phyloP scores from a whole-genome alignment of 345 rosid species.

The Lagerstroemia speciosa region DNA sequence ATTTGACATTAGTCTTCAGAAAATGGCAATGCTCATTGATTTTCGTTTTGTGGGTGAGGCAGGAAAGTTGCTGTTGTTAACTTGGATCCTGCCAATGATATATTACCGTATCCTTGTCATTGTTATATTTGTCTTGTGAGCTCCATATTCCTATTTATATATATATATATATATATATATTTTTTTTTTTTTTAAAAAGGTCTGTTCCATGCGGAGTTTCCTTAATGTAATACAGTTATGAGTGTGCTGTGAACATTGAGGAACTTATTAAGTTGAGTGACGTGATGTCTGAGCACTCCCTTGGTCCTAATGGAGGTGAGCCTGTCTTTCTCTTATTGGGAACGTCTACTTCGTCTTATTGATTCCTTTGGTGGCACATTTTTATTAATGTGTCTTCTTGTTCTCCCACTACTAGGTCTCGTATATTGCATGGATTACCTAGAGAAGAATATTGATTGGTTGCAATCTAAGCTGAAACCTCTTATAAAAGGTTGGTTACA shows the following conservation, averaged over 20 bases:
- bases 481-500: slow-evolving; percentile 57
- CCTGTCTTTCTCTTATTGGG: neutral
- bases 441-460: slow-evolving; percentile 90
- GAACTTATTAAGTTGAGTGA: slow-evolving; percentile 71
- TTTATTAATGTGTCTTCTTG: neutral
- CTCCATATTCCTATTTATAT: no score
- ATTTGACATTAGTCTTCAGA: neutral
- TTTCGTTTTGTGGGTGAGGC: slow-evolving; percentile 13
- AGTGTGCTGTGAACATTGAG: slow-evolving; percentile 77
- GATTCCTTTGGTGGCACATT: neutral
- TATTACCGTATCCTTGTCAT: slow-evolving; percentile 65
- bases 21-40: neutral
- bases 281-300: slow-evolving; percentile 75
- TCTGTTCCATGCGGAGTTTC: slow-evolving; percentile 8
- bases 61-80: slow-evolving; percentile 89
- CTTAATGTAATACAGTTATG: slow-evolving; percentile 60
- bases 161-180: no score
- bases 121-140: neutral
- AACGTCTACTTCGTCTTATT: neutral
- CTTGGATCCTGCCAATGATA: slow-evolving; percentile 91
- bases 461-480: slow-evolving; percentile 70
- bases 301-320: slow-evolving; percentile 94
- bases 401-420: slow-evolving; percentile 39
- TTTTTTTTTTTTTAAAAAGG: no score
- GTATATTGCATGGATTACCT: slow-evolving; percentile 81